Base-by-base conservation (phyloP, 73 alveolate species). In the Paramecium biaurelia region DNA sequence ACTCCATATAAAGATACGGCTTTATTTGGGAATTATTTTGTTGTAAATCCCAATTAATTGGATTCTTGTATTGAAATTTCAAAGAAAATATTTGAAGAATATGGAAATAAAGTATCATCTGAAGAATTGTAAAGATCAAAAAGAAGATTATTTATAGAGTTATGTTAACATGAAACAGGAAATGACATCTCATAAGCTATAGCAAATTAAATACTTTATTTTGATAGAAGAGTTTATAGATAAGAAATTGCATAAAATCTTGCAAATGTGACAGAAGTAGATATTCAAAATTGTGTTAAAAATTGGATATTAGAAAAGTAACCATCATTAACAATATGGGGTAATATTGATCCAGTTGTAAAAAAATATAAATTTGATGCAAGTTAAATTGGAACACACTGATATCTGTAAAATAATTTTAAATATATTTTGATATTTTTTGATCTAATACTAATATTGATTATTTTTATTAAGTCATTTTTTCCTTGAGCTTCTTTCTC, bases 1-100 rank as follows among this genome's bases (percentile, higher is more conserved):
- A 92, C 95, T 58, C 98, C 99, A n/a, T 97, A 96, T 93, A 79
- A 93, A 9, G 99, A 97, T 84, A 92, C 97, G 30, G 98, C 98
- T 41, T 57, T 97, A 15, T 97, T 96, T 86, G 99, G 99, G 7
- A 96, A 97, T 63, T 97, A 96, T 93, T 92, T 87, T 87, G 92
- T 70, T n/a, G 85, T 49, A 12, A 53, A 93, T 70, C 84, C 76
- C 15, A 74, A 92, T 57, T 14, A 49, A 28, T 23, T 86, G 37
- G 92, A 93, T 24, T 70, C 72, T 42, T 47, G 89, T 85, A 32
- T 82, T 23, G 49, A 57, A 34, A 8, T 92, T 21, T 85, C 68
- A 14, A 85, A 74, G 21, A 38, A 84, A 10, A 74, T 92, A 67
- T 53, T 92, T 82, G 86, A 85, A 79, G 72, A 68, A 23, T 76